These are phyloP conservation scores for Coniosporium apollinis DNA, from an alignment of 495 filamentous ascomycete genomes.

Conservation along the genomic window DNA sequence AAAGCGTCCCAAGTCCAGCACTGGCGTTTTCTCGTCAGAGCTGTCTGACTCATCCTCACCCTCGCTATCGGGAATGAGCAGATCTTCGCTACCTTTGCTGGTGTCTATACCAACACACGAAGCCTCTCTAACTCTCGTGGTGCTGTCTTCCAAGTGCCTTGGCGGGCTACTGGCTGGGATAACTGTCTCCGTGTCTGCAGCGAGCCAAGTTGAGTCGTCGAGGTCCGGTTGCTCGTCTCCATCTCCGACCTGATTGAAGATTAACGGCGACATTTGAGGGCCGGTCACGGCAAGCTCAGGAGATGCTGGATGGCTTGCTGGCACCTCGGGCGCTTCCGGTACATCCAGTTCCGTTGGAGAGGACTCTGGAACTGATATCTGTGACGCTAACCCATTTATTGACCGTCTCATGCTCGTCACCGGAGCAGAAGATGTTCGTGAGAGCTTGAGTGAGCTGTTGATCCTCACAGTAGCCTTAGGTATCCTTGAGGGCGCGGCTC, in stretches of 20 bases:
- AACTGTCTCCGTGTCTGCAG: constrained; percentile 1
- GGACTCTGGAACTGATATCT: too few relatives aligned
- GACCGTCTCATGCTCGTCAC: neutral
- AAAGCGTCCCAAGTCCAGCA: constrained; percentile 19
- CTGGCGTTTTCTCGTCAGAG: constrained; percentile 8
- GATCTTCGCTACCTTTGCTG: constrained; percentile 55
- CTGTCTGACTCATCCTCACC: constrained; percentile 32
- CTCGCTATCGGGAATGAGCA: constrained; percentile 54
- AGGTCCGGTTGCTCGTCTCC: neutral
- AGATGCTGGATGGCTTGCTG: neutral
- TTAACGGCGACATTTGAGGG: neutral
- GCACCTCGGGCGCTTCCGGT: too few relatives aligned
- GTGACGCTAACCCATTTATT: too few relatives aligned
- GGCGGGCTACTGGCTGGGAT: too few relatives aligned
- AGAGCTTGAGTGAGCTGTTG: neutral
- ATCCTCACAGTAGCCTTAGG: neutral
- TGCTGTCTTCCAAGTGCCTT: too few relatives aligned
- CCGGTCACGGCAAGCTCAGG: neutral
- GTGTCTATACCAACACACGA: constrained; percentile 2
- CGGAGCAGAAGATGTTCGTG: neutral
- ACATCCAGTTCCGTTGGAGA: too few relatives aligned
- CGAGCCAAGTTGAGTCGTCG: constrained; percentile 3
- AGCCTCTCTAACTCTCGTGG: neutral
- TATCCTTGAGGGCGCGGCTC: neutral
- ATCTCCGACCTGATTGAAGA: neutral